Evolutionary conservation across 1,284 basidiomycete species (phyloP), one percentile per base, ranked within the genome.

Genomic region (Ustilago bromivora): DNA sequence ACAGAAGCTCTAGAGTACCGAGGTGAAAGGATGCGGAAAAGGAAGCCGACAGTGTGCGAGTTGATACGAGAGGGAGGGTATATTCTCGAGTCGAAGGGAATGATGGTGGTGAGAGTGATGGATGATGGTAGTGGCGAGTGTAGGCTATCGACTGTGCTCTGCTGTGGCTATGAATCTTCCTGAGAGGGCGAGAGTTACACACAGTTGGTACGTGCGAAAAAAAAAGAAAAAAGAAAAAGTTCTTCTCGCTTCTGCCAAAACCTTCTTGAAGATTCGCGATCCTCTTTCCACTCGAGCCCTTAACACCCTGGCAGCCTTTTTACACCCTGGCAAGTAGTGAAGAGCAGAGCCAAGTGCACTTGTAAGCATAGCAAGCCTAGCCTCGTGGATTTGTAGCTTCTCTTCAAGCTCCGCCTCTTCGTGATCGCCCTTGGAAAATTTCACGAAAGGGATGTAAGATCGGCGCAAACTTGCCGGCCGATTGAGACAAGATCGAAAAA

Each of bases 211-310:
- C 23, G 23, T 28, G 23, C 23, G 23, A 0, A 28, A 28, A 28
- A 28, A 28, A 3, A 28, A 28, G 2, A 28, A 28, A 3, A 28
- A 28, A 31, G 49, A 60, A 58, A 38, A 60, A 65, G 66, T 73
- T 73, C 71, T 73, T 73, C 66, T 68, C 66, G 66, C 66, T 73
- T 73, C 71, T 49, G 61, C 71, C 56, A 68, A 57, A 59, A 58
- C 57, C 66, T 73, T 73, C 66, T 35, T 68, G 71, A 68, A 73
- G 34, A 57, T 73, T 73, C 71, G 65, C 71, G 61, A 61, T 61
- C 34, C 41, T 31, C n/a, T 19, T 41, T 4, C 40, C 12, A 17
- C 11, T 7, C 15, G 40, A 15, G 15, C 40, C 23, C 3, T 28
- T 23, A 2, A 2, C 23, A 23, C 23, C 23, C 23, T 17, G 15